These are phyloP conservation scores for Zopfia rhizophila DNA, from an alignment of 2,329 filamentous ascomycete species.

Conservation along the genomic window DNA sequence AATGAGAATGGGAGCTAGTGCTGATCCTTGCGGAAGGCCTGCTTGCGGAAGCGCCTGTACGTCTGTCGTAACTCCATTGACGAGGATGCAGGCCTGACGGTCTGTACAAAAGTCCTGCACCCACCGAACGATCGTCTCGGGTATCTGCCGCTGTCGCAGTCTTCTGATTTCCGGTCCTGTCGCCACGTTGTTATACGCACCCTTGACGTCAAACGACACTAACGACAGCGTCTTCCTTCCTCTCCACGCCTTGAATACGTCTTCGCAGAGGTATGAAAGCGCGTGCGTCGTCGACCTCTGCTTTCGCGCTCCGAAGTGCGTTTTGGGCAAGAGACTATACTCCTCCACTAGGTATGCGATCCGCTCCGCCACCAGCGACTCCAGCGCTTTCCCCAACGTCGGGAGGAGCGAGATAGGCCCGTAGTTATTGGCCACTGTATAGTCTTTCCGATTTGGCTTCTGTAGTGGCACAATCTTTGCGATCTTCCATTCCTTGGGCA, in stretches of 20 bases:
- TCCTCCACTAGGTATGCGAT: conserved; percentile 3
- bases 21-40: conserved; percentile 26
- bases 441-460: conserved; percentile 28
- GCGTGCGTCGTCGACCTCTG: conserved; percentile 43
- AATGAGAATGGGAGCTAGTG: conserved; percentile 28
- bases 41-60: conserved; percentile 19
- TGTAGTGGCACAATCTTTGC: conserved; percentile 26
- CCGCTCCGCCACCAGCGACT: conserved; percentile 10
- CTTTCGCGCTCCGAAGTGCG: conserved; percentile 48
- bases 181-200: conserved; percentile 51
- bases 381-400: conserved; percentile 34
- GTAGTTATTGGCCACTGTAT: conserved; percentile 23
- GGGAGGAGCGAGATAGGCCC: conserved; percentile 34
- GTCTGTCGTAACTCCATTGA: conserved; percentile 20
- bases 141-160: no score
- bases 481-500: conserved; percentile 21
- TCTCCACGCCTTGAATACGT: no score
- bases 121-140: conserved; percentile 28
- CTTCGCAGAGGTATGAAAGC: conserved; percentile 41
- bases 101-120: conserved; percentile 41
- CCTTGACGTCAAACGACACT: conserved; percentile 53
- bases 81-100: conserved; percentile 20
- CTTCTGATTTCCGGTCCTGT: no score
- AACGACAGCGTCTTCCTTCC: conserved; percentile 40
- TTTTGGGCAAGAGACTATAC: conserved; percentile 33